A percentile compares a stretch with the other conserved stretches of the same genome.
phyloP scores from a whole-genome alignment of 2,329 filamentous ascomycete species.

The Venturia nashicola region DNA sequence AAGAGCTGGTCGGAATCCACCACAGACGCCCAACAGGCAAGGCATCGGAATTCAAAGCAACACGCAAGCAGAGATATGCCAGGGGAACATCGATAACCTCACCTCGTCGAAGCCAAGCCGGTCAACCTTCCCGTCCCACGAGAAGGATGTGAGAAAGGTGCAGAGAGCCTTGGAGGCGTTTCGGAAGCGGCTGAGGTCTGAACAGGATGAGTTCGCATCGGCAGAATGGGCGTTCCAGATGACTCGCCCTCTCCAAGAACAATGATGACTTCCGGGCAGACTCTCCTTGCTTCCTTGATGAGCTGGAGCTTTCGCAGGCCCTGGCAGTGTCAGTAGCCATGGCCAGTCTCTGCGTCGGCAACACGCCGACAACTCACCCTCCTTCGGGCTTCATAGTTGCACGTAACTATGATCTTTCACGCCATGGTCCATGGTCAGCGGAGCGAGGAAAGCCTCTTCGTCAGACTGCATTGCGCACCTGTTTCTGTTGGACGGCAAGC shows the following conservation, averaged over 20 bases:
- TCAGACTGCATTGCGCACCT: conserved; percentile 31
- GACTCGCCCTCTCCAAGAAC: conserved; percentile 58
- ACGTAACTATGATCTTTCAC: conserved; percentile 50
- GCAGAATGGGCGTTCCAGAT: background rate
- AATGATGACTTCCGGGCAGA: conserved; percentile 74
- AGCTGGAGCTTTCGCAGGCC: conserved; percentile 71
- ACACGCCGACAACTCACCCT: conserved; percentile 27
- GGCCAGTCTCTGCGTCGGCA: background rate
- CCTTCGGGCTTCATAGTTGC: conserved; percentile 81
- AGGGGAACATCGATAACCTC: conserved; percentile 15
- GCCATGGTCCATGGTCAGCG: background rate
- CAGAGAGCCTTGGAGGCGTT: conserved; percentile 76
- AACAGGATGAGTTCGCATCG: conserved; percentile 22
- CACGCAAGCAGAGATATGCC: background rate
- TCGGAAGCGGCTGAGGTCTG: conserved; percentile 65
- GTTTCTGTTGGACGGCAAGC: conserved; percentile 82
- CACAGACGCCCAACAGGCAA: background rate
- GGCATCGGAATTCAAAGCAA: background rate
- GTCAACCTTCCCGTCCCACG: conserved; percentile 70
- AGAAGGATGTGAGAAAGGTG: conserved; percentile 55
- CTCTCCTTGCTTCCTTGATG: conserved; percentile 64
- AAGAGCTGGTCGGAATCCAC: background rate
- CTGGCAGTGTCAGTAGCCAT: conserved; percentile 13
- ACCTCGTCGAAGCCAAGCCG: conserved; percentile 86
- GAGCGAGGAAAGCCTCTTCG: background rate